Evolutionary conservation across 345 rosid species (phyloP).

Genomic region (Viola odorata): DNA sequence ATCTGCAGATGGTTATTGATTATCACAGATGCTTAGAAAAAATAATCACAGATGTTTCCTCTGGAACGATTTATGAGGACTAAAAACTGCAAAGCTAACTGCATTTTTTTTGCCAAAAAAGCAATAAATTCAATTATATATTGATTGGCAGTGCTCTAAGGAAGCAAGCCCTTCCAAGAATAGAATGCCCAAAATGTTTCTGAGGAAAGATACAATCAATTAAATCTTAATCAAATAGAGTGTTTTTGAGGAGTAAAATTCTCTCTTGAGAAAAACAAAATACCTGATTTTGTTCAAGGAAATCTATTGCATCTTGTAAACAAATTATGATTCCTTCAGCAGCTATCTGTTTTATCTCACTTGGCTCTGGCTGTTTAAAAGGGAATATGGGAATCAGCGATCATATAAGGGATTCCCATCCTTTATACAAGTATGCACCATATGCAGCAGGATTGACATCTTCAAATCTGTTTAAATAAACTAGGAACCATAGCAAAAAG

Average conservation of each 20-base stretch:
- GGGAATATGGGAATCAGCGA: conserved; percentile 12
- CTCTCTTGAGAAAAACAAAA: not conserved
- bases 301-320: conserved; percentile 81
- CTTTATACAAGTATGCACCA: not conserved
- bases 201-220: too few species aligned
- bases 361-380: conserved; percentile 66
- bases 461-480: not conserved
- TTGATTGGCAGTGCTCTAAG: not conserved
- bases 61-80: too few species aligned
- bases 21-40: too few species aligned
- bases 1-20: too few species aligned
- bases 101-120: not conserved
- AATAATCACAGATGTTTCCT: too few species aligned
- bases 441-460: not conserved
- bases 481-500: not conserved
- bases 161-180: too few species aligned
- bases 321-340: conserved; percentile 85
- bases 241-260: not conserved
- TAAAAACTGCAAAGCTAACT: not conserved
- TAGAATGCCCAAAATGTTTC: too few species aligned
- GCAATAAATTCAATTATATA: conserved; percentile 1
- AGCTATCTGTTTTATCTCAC: conserved; percentile 70
- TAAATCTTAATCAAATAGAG: too few species aligned
- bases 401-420: not conserved
- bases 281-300: conserved; percentile 80